Evolutionary conservation across 2,329 filamentous ascomycete species (phyloP), one percentile per base, ranked within the genome.

Genomic region (Aspergillus sp.): DNA sequence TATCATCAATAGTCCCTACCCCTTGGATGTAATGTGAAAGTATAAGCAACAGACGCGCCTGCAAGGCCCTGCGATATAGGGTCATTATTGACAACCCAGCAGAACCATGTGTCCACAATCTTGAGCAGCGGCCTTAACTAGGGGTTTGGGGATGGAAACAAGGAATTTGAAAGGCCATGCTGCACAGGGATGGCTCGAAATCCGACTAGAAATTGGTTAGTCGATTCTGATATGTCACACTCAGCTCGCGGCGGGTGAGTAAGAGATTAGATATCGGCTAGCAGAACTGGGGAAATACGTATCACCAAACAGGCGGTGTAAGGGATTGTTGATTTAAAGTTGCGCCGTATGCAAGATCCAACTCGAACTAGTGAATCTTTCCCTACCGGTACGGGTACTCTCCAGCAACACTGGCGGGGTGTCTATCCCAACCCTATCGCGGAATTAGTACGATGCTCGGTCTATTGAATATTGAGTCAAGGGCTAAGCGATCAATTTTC

Each of bases 91-190:
- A 37, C 17, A 15, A 19, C 27, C 14, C 31, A 9, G 27, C 8
- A 35, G 17, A 35, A 12, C 37, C 31, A 12, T 23, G 17, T 17
- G 11, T 8, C 12, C 21, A 41, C n/a, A 7, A 25, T 21, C 9
- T n/a, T 2, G 11, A 46, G n/a, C 14, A 25, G n/a, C n/a, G 25
- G 25, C 1, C 31, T 48, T 48, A 35, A 21, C 27, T 14, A 27
- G 33, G 19, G 33, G 12, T 11, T 9, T 31, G 9, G 17, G 17
- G 9, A 84, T 7, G 19, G 21, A 17, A 41, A 49, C 45, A 52
- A 58, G 44, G 31, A 33, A 37, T 14, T 31, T 39, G 23, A 31
- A 45, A 21, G 56, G 12, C 6, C 37, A 53, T 43, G 40, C 35
- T 25, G 35, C 39, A 31, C 35, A 54, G 56, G 37, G 37, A 45